These are phyloP conservation scores for Phytophthora chlamydospora DNA, from an alignment of 352 stramenopile genomes.

Conservation along the genomic window DNA sequence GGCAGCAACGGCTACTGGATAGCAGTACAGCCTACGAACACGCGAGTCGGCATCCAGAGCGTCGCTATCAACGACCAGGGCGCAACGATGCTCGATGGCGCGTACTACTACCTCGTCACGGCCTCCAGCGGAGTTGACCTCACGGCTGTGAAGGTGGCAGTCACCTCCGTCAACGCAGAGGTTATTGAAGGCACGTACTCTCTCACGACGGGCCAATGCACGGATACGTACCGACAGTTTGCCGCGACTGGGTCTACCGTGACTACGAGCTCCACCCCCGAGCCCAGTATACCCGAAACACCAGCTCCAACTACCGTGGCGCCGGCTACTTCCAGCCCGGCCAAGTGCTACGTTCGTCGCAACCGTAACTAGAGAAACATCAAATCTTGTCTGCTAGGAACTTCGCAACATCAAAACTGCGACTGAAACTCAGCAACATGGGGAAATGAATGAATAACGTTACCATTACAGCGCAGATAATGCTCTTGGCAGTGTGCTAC, in stretches of 20 bases:
- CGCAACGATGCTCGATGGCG: conserved; percentile 31
- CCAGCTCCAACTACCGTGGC: not conserved
- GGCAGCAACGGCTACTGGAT: conserved; percentile 46
- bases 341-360: conserved; percentile 17
- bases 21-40: conserved; percentile 50
- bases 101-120: conserved; percentile 48
- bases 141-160: conserved; percentile 22
- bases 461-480: conserved; percentile 11
- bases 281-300: not conserved
- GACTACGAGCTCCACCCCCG: too few relatives aligned
- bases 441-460: conserved; percentile 7
- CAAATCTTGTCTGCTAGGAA: too few relatives aligned
- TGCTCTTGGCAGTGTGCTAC: not conserved
- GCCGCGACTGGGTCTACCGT: not conserved
- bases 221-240: conserved; percentile 42
- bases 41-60: conserved; percentile 36
- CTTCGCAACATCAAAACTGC: too few relatives aligned
- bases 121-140: conserved; percentile 27
- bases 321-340: not conserved
- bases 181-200: conserved; percentile 36
- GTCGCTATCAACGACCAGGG: conserved; percentile 42
- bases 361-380: conserved; percentile 7
- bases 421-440: not conserved
- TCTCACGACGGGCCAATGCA: conserved; percentile 37
- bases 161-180: conserved; percentile 40